Base-by-base conservation (phyloP, 306 rosid species). In the Trifolium pratense region DNA sequence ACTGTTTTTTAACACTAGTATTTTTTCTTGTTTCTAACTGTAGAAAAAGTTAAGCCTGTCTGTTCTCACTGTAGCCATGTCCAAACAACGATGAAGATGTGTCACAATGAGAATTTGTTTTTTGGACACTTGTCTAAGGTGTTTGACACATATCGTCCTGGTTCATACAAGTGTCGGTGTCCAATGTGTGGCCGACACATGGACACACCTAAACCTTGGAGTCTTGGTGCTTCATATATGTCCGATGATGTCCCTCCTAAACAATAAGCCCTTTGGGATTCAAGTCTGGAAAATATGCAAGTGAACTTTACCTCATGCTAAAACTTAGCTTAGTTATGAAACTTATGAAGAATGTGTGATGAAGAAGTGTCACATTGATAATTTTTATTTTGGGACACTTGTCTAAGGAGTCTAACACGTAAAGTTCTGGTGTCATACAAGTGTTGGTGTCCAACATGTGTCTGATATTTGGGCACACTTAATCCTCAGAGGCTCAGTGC, bases 281-380 rank as follows among this genome's bases (percentile, higher is more conserved):
- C 21, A 49, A 49, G 11, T 1, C 4, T 49, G 67, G 48, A 67
- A 45, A 75, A 75, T 39, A 26, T 12, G 4, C 43, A 74, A 63
- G 14, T 21, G 18, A 39, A 40, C 25, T 42, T 75, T 18, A 25
- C n/a, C 59, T 43, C 23, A 15, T 18, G 58, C 80, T 56, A 23
- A 76, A 43, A 76, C 21, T 43, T 65, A 9, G 18, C 13, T 31
- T 29, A 29, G 14, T 53, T 53, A 40, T 65, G 56, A 58, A 26
- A 61, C 13, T 36, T 62, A 7, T 62, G 59, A 40, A 55, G 74
- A 56, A 25, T 25, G 29, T 25, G 29, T 25, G 29, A 25, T 25
- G 29, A 25, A 25, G 29, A n/a, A n/a, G n/a, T 25, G 29, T 25
- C 2, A 25, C 29, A 25, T 25, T 2, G 29, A 25, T 25, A 49